Conservation (phyloP, 2,329 filamentous ascomycete species). For the Metarhizium brunneum region DNA sequence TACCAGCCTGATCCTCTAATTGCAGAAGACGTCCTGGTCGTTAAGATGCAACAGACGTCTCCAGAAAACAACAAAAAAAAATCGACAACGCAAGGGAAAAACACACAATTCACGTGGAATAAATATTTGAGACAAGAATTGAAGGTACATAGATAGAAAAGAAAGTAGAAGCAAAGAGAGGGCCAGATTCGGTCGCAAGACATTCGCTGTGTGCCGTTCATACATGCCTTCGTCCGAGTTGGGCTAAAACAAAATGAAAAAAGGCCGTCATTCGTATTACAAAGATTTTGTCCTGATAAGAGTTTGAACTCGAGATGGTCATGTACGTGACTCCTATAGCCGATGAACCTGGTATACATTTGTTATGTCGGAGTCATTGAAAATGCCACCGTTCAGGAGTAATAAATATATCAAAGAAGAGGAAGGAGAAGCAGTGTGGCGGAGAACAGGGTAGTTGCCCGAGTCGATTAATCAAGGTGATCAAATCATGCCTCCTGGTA, state of each 20-base stretch:
- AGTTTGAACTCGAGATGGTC: not conserved
- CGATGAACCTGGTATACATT: not conserved
- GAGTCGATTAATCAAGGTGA: not conserved
- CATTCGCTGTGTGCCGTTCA: not conserved
- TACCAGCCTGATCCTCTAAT: conserved; percentile 16
- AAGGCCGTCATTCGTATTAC: conserved; percentile 7
- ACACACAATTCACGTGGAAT: conserved; percentile 1
- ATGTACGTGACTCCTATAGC: not conserved
- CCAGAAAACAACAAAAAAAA: conserved; percentile 3
- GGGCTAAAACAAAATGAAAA: not conserved
- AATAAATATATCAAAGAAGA: not conserved
- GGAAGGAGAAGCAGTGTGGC: not conserved
- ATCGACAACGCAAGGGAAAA: conserved; percentile 6
- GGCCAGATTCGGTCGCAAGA: not conserved
- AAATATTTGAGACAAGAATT: conserved; percentile 5
- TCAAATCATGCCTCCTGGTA: conserved; percentile 39
- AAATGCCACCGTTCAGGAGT: not conserved
- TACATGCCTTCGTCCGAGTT: not conserved
- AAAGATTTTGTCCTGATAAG: not conserved
- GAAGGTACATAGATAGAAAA: not conserved
- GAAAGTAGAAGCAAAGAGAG: not conserved
- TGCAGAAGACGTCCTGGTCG: not conserved
- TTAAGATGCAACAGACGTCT: not conserved
- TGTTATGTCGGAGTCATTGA: not conserved
- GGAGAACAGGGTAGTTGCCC: not conserved